Base-by-base conservation (phyloP, 2,329 filamentous ascomycete genomes). In the Arachnomyces sp. region DNA sequence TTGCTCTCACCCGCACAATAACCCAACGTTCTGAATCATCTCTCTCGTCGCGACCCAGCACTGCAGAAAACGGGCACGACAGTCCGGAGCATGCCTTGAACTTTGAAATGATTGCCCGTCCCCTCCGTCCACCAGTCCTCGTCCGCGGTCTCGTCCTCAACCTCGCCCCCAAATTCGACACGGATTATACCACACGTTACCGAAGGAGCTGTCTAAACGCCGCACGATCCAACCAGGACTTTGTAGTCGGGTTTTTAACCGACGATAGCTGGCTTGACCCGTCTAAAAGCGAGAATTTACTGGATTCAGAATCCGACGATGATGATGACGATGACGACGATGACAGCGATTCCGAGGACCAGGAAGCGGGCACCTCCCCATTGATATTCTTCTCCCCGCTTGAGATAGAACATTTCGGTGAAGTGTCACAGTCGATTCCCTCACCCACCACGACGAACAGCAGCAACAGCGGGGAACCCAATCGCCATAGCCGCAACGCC, bases 1-100 rank as follows among this genome's bases (percentile, higher is more conserved):
- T 67, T 34, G 66, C 63, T 7, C 56, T 67, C 34, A 67, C 62
- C 3, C 61, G 60, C 30, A 63, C 62, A 3, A 59, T 64, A 41
- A 57, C 56, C 17, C 54, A 62, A 40, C 56, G 61, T 18, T 59
- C 60, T 17, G 59, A 62, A 36, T 49, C 53, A 16, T 58, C 56
- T 14, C 39, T 49, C 25, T 43, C 51, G 34, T 34, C 34, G 9
- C 38, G 34, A 21, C 30, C 34, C 1, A 36, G 36, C 13, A 34
- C 13, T 11, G 44, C 40, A n/a, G 42, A 43, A 11, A 28, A 38
- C 8, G 28, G 29, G 5, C 35, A 39, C 11, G 39, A 31, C 5
- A 31, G 40, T 14, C 25, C 30, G 14, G 43, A 40, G 34, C 38
- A 45, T n/a, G 42, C 40, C 29, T 21, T 36, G 32, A 38, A 40